phyloP scores from a whole-genome alignment of 805 yeast genomes.

The Debaryomyces maramus region DNA sequence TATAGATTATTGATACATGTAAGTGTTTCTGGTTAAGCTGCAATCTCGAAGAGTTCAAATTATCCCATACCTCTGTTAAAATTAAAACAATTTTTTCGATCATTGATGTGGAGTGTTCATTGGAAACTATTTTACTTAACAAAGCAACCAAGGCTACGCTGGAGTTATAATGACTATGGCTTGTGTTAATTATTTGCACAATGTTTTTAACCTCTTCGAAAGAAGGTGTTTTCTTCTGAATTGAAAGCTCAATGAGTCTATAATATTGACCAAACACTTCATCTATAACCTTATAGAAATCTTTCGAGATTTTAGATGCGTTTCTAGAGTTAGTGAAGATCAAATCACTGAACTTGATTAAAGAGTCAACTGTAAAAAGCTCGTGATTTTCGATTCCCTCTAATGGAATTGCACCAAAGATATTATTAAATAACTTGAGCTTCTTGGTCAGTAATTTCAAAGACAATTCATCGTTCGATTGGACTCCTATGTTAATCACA shows the following conservation, averaged over 20 bases:
- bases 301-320: constrained; percentile 21
- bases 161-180: constrained; percentile 22
- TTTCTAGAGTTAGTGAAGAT: constrained; percentile 21
- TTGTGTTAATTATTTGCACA: constrained; percentile 2
- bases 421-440: constrained; percentile 27
- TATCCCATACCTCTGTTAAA: constrained; percentile 54
- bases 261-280: constrained; percentile 34
- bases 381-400: constrained; percentile 1
- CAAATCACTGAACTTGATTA: constrained; percentile 18
- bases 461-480: constrained; percentile 19
- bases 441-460: constrained; percentile 21
- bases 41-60: constrained; percentile 56
- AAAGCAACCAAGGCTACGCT: constrained; percentile 25
- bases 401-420: constrained; percentile 10
- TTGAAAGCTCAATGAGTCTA: constrained; percentile 5
- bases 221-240: neutral
- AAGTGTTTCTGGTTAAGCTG: constrained; percentile 63
- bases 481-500: constrained; percentile 13
- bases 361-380: constrained; percentile 9
- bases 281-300: constrained; percentile 47
- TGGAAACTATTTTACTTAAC: constrained; percentile 14
- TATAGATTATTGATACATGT: constrained; percentile 57
- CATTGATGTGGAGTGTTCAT: constrained; percentile 5
- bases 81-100: constrained; percentile 28
- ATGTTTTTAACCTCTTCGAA: neutral